These are phyloP conservation scores for Yamadazyma jaroonii DNA, from an alignment of 1,139 yeast genomes.

Conservation along the genomic window DNA sequence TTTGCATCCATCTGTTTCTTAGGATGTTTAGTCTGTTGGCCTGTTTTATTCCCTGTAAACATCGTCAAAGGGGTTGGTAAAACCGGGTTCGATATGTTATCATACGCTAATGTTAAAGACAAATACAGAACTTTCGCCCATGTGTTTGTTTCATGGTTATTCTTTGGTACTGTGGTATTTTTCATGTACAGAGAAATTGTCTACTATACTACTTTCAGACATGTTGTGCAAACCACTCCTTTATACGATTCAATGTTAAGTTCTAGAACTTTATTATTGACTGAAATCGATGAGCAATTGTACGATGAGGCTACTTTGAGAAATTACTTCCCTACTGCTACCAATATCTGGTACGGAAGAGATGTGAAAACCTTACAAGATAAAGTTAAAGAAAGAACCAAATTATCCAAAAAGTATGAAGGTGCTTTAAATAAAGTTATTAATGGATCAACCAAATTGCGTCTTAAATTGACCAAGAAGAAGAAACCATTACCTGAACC, in stretches of 20 bases:
- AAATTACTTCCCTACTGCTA: slow-evolving; percentile 58
- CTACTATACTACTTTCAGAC: slow-evolving; percentile 65
- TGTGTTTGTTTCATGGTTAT: slow-evolving; percentile 67
- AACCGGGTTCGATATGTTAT: slow-evolving; percentile 58
- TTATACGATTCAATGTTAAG: slow-evolving; percentile 63
- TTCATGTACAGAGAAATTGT: slow-evolving; percentile 69
- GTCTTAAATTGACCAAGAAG: slow-evolving; percentile 57
- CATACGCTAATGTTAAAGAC: slow-evolving; percentile 62
- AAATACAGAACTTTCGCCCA: slow-evolving; percentile 68
- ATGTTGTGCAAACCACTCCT: slow-evolving; percentile 68
- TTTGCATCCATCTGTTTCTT: slow-evolving; percentile 55
- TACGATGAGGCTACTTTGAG: slow-evolving; percentile 52
- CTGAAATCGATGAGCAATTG: slow-evolving; percentile 54
- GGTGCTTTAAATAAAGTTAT: slow-evolving; percentile 54
- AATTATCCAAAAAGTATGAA: slow-evolving; percentile 57
- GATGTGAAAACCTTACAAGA: slow-evolving; percentile 52
- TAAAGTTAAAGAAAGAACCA: slow-evolving; percentile 53
- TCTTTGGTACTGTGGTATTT: slow-evolving; percentile 57
- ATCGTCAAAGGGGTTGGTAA: slow-evolving; percentile 69
- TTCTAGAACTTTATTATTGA: slow-evolving; percentile 64
- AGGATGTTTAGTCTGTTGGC: slow-evolving; percentile 68
- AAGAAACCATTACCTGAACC: slow-evolving; percentile 52
- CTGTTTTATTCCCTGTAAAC: slow-evolving; percentile 81
- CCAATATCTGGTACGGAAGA: slow-evolving; percentile 61
- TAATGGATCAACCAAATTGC: slow-evolving; percentile 53